Base-by-base conservation (phyloP, 768 basidiomycete genomes). In the Trametes elegans region DNA sequence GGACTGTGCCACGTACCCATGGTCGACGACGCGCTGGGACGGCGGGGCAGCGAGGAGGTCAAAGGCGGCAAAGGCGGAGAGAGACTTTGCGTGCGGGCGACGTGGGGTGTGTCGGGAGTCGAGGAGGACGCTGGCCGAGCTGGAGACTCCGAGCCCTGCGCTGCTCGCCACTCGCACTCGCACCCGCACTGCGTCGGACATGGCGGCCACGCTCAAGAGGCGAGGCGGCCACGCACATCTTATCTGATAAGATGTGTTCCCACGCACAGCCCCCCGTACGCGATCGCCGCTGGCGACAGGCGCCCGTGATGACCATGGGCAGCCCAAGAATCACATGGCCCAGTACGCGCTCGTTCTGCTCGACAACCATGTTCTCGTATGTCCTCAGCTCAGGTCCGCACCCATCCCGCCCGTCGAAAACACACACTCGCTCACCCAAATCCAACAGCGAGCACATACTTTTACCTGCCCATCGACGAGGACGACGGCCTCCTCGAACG, bases 391-490 rank as follows among this genome's bases (percentile, higher is more conserved):
- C 66, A 43, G 61, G 66, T 55, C n/a, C n/a, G n/a, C n/a, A n/a
- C n/a, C n/a, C n/a, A 57, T 29, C 42, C 35, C 55, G 29, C 27
- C 11, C 29, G 19, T 36, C 31, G 7, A 24, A 36, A 18, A 24
- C 32, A 55, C 26, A 19, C 53, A 27, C 43, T 19, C 13, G 18
- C 24, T 24, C 27, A 45, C 26, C 26, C 39, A 36, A n/a, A 13
- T 11, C 36, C n/a, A 14, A 5, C 53, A 86, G 87, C 81, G 45
- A 82, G 76, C 65, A 75, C 78, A 6, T 86, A 83, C 68, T 85
- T 87, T 62, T 76, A 81, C 62, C 74, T 84, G 8, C 85, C 85
- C 19, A 71, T 84, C 58, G 83, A 84, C 65, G 81, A 84, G 53
- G 72, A 64, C 45, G 79, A 81, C 59, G 76, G 81, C 53, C 68